phyloP scores from a whole-genome alignment of 2,329 filamentous ascomycete genomes.

The Ascochyta pisi region DNA sequence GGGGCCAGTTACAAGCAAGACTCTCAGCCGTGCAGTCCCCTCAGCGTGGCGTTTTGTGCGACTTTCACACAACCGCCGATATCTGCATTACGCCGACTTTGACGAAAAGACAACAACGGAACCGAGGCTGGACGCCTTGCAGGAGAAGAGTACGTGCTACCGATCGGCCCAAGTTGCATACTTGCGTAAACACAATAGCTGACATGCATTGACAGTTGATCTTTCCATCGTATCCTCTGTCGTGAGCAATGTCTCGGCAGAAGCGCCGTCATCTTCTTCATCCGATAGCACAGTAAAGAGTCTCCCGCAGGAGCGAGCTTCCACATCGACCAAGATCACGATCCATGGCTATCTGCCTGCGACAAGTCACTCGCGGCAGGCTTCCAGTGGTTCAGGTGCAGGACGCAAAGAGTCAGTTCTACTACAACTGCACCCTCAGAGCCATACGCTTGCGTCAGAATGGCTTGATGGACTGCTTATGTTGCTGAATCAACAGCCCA shows the following conservation, averaged over 20 bases:
- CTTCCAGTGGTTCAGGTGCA: slow-evolving; percentile 38
- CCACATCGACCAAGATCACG: slow-evolving; percentile 80
- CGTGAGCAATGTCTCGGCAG: slow-evolving; percentile 85
- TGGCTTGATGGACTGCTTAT: slow-evolving; percentile 96
- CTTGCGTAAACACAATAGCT: slow-evolving; percentile 35
- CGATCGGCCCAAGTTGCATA: slow-evolving; percentile 13
- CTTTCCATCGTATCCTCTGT: slow-evolving; percentile 88
- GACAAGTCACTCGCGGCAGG: slow-evolving; percentile 36
- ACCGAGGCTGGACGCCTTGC: slow-evolving; percentile 75
- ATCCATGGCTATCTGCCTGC: slow-evolving; percentile 74
- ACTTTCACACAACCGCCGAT: slow-evolving; percentile 88
- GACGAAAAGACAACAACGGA: slow-evolving; percentile 67
- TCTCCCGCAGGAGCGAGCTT: slow-evolving; percentile 38
- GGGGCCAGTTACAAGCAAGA: slow-evolving; percentile 53
- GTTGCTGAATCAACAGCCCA: slow-evolving; percentile 92
- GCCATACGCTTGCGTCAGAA: slow-evolving; percentile 85
- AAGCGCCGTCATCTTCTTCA: slow-evolving; percentile 57
- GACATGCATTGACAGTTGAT: slow-evolving; percentile 65
- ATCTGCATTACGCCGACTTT: slow-evolving; percentile 90
- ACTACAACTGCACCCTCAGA: slow-evolving; percentile 81
- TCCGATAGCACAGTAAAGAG: slow-evolving; percentile 56
- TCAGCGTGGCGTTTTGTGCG: slow-evolving; percentile 81
- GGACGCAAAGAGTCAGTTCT: slow-evolving; percentile 71
- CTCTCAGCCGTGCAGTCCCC: slow-evolving; percentile 51
- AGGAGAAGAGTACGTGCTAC: slow-evolving; percentile 69